Evolutionary conservation across 208 protist genomes (phyloP).

Genomic region (Leishmania guyanensis): DNA sequence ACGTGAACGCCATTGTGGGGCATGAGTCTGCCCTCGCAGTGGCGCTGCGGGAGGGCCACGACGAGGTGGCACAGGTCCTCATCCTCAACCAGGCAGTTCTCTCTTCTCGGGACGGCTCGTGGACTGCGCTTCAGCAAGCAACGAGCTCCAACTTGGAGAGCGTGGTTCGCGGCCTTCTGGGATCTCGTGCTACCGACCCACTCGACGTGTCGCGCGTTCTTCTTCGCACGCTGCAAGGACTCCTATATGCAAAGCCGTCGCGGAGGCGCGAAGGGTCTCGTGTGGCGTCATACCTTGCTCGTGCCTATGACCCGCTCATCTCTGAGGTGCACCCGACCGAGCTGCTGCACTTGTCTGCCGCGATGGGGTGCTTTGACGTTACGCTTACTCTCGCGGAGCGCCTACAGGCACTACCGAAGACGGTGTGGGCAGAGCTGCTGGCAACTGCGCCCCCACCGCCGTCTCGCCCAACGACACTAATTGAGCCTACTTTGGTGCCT

Average conservation of each 20-base stretch:
- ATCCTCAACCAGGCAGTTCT: constrained; percentile 25
- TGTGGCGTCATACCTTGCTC: constrained; percentile 36
- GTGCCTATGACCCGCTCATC: constrained; percentile 42
- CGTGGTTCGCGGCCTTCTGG: constrained; percentile 56
- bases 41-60: constrained; percentile 48
- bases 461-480: constrained; percentile 27
- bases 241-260: constrained; percentile 17
- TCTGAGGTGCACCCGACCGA: constrained; percentile 51
- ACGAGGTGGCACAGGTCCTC: constrained; percentile 42
- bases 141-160: constrained; percentile 37
- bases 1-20: constrained; percentile 39
- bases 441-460: constrained; percentile 47
- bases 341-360: constrained; percentile 69
- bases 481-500: constrained; percentile 52
- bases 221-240: constrained; percentile 33
- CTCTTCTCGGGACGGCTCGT: constrained; percentile 35
- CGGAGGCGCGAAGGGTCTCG: constrained; percentile 11
- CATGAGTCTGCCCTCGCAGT: constrained; percentile 33
- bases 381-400: constrained; percentile 42
- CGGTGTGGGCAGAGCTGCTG: constrained; percentile 43
- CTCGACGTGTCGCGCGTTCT: constrained; percentile 47
- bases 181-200: constrained; percentile 24
- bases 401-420: constrained; percentile 39
- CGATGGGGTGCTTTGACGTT: constrained; percentile 47
- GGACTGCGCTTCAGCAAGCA: constrained; percentile 55